Base-by-base conservation (phyloP, 805 yeast genomes). In the Kluyveromyces nonfermentans region DNA sequence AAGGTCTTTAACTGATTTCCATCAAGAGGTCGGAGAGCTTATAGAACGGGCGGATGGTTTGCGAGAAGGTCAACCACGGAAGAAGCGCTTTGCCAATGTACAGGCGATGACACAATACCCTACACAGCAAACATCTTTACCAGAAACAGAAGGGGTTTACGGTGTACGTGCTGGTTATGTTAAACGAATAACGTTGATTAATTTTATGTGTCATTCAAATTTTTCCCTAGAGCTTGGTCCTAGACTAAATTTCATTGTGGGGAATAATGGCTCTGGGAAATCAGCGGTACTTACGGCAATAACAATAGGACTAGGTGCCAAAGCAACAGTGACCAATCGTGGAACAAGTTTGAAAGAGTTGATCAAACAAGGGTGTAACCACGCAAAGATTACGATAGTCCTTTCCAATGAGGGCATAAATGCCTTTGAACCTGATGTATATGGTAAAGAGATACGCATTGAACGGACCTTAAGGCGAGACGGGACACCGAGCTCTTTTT, bases 261-360 rank as follows among this genome's bases (percentile, higher is more conserved):
- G 97, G 17, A 72, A 82, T 45, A 89, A 89, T 56, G 97, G 97
- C 2, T 79, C 89, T 33, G 97, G 97, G 25, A 89, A 89, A 57
- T 77, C 86, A 57, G 95, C 97, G 1, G 74, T 89, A 16, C 65
- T 89, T 46, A 87, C 96, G 0, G 96, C 95, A 0, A 78, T 89
- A 1, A 78, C 89, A 7, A 81, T 87, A 5, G 90, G 95, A 2
- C 63, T 90, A 2, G 97, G 97, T 17, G 93, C 94, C 1, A 82
- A 81, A 53, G 96, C 97, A 1, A 70, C 80, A 17, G 86, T 80
- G 40, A 90, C 98, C 0, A 85, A 82, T 55, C 75, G 99, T 60
- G 97, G 95, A 6, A 68, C 77, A 14, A 74, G 80, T 8, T 67
- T 86, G 39, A 79, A 77, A 50, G 78, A 75, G 39, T 67, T 90